Base-by-base conservation (phyloP, 192 early-diverging fungal genomes). In the Pecoramyces ruminantium region DNA sequence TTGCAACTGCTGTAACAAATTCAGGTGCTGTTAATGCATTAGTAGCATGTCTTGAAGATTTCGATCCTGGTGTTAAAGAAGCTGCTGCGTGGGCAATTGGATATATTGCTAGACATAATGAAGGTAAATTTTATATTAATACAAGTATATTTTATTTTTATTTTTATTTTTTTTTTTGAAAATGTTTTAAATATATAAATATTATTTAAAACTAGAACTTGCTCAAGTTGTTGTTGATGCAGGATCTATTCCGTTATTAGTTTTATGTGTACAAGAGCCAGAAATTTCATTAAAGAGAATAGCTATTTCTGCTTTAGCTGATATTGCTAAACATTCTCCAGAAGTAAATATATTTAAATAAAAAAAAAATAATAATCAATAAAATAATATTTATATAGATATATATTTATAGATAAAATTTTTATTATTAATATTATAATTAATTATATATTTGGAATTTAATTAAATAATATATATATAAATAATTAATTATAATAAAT, bases 51-150 rank as follows among this genome's bases (percentile, higher is more conserved):
- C 80, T 90, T 38, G 88, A 90, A 83, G 89, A 90, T 83, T 89
- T 90, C 83, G 89, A 90, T 83, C 88, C 89, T 15, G 86, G 87
- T 13, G 89, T 90, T 77, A 90, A 89, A 79, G 89, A 90, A 78
- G 82, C 85, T 17, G 88, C 89, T 9, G 88, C 88, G 0, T 90
- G 89, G 89, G 89, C 89, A 16, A 81, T 90, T 9, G 89, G 89
- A 21, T 90, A 90, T 81, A 88, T 90, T 85, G 88, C 89, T 21
- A 80, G 87, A 78, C 89, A 90, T 78, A 90, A 87, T 80, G 85
- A 83, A 28, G 89, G 88, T 88, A 79, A 30, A 81, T 0, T 29
- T 6, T n/a, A n/a, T n/a, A n/a, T n/a, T n/a, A n/a, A n/a, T n/a
- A n/a, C n/a, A n/a, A n/a, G n/a, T 29, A 79, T 29, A 18, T 29